Evolutionary conservation across 768 basidiomycete species (phyloP), one percentile per base, ranked within the genome.

Genomic region (Naganishia onofrii): DNA sequence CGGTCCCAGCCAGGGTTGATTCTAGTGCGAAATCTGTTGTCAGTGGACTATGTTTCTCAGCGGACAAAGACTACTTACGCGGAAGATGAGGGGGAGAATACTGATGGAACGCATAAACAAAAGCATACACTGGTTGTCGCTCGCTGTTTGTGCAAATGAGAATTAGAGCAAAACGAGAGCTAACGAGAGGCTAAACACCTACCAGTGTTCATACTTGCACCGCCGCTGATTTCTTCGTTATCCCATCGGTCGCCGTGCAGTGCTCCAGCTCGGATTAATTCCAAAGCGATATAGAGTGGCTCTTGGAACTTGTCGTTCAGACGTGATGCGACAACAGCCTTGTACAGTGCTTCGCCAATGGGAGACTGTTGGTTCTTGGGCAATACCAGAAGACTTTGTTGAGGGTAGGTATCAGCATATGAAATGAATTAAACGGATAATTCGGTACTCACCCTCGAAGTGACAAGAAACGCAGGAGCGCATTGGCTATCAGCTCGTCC

Each of bases 261-360:
- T 28, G 96, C 94, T 1, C 93, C 93, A n/a, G 93, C 93, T 75
- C 94, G 86, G 73, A 95, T 89, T 28, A 99, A 86, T 82, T 99
- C 96, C 79, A 98, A 85, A 82, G 96, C 93, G 78, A 98, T 82
- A 80, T 93, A 98, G 0, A 98, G 83, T 2, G 96, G 87, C 81
- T 98, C 96, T 80, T 99, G 96, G 85, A 98, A 97, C 83, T 96
- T 96, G 85, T 99, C 96, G 80, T 94, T 96, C 75, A 97, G 82
- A 46, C 90, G 87, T 7, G 91, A 87, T 38, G 84, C 84, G 74
- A 87, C 86, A 77, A 94, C 84, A 19, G 92, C 92, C 31, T 85
- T 86, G 81, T 91, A 87, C 87, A 97, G 92, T 9, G 96, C 96
- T 69, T 92, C 87, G 51, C 93, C 94, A 76, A 96, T 84, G 38